Evolutionary conservation across 768 basidiomycete species (phyloP).

Genomic region (Inosperma sp.): DNA sequence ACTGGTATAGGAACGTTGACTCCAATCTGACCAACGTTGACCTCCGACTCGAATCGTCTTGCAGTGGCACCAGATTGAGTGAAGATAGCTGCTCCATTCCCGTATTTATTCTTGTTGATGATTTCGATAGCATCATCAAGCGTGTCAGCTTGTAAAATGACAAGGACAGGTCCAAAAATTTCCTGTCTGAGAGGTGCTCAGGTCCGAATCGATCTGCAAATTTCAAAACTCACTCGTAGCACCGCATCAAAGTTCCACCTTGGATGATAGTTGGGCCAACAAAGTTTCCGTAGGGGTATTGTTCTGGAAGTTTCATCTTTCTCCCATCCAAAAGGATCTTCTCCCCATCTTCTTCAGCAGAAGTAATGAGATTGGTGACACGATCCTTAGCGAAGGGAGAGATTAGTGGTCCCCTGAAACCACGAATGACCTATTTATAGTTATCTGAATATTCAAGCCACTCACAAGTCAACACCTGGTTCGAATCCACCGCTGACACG

Average conservation of each 20-base stretch:
- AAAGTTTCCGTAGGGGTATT: conserved; percentile 87
- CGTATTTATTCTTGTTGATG: conserved; percentile 86
- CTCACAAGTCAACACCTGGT: conserved; percentile 72
- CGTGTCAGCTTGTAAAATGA: conserved; percentile 71
- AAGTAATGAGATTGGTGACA: conserved; percentile 69
- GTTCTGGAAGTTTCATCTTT: conserved; percentile 50
- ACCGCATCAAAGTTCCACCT: conserved; percentile 75
- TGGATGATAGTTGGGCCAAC: conserved; percentile 91
- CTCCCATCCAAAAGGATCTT: conserved; percentile 86
- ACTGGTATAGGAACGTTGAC: conserved; percentile 93
- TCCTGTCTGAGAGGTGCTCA: conserved; percentile 58
- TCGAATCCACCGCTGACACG: conserved; percentile 92
- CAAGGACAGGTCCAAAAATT: conserved; percentile 90
- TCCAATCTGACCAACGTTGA: conserved; percentile 91
- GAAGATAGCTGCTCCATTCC: conserved; percentile 94
- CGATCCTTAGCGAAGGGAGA: conserved; percentile 79
- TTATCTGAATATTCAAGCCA: conserved; percentile 3
- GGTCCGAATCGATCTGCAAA: conserved; percentile 3
- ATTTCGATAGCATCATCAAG: conserved; percentile 88
- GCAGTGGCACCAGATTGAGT: conserved; percentile 96
- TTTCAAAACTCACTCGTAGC: conserved; percentile 65
- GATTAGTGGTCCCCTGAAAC: conserved; percentile 65
- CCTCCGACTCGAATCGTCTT: conserved; percentile 82
- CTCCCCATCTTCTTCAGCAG: conserved; percentile 76
- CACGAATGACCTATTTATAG: conserved; percentile 1